phyloP scores from a whole-genome alignment of 768 basidiomycete species.

The Suillus plorans region DNA sequence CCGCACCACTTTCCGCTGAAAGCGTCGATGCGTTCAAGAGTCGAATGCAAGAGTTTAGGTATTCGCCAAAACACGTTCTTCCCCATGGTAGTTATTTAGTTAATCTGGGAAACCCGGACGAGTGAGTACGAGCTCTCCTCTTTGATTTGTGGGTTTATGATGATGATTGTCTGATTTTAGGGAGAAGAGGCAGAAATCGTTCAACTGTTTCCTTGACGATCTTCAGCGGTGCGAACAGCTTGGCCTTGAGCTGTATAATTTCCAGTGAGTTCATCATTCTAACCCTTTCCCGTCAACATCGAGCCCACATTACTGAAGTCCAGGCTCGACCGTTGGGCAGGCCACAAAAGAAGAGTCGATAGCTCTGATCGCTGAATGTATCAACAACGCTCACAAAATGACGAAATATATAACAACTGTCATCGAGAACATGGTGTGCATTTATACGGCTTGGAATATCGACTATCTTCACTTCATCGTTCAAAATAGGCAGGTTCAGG shows the following conservation, averaged over 20 bases:
- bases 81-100: conserved; percentile 87
- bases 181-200: conserved; percentile 67
- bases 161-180: conserved; percentile 30
- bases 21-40: conserved; percentile 59
- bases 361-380: conserved; percentile 61
- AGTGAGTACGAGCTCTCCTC: conserved; percentile 39
- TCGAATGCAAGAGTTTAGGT: conserved; percentile 60
- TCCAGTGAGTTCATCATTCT: conserved; percentile 61
- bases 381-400: conserved; percentile 71
- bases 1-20: conserved; percentile 52
- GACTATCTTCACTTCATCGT: not conserved
- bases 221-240: conserved; percentile 74
- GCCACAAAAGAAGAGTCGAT: conserved; percentile 62
- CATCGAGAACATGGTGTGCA: conserved; percentile 80
- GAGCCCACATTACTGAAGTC: conserved; percentile 40
- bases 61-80: conserved; percentile 60
- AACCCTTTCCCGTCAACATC: not conserved
- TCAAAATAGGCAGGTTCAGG: conserved; percentile 66
- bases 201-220: conserved; percentile 82
- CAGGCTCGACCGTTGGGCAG: conserved; percentile 79
- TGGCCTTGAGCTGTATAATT: conserved; percentile 75
- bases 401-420: conserved; percentile 62
- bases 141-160: not conserved
- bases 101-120: conserved; percentile 80
- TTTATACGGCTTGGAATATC: not conserved